phyloP scores from a whole-genome alignment of 441 rosid species.

The Erysimum cheiri region DNA sequence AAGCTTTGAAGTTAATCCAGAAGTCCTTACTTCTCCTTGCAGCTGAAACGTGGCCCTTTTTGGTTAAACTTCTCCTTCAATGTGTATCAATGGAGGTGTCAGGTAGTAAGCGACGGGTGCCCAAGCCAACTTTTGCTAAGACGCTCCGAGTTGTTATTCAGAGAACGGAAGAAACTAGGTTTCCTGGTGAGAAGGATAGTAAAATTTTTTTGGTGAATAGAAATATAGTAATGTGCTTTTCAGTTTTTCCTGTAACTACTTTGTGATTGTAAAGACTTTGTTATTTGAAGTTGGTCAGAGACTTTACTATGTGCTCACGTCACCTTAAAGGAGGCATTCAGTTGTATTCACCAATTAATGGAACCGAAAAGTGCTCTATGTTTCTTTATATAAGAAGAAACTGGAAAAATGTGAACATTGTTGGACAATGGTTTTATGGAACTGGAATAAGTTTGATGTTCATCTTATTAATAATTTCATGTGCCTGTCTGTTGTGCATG shows the following conservation, averaged over 20 bases:
- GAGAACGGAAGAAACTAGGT: conserved; percentile 71
- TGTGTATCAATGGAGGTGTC: conserved; percentile 82
- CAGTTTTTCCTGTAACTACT: background rate
- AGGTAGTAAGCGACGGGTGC: conserved; percentile 68
- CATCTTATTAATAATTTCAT: conserved; percentile 24
- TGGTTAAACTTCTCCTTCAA: conserved; percentile 66
- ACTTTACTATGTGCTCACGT: conserved; percentile 4
- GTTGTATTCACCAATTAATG: background rate
- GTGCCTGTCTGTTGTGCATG: conserved; percentile 27
- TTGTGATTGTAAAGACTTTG: conserved; percentile 61
- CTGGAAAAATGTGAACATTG: conserved; percentile 22
- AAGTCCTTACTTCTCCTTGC: conserved; percentile 46
- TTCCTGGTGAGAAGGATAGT: conserved; percentile 63
- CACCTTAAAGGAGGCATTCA: background rate
- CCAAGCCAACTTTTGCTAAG: conserved; percentile 73
- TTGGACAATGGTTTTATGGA: conserved; percentile 17
- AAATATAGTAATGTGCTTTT: conserved; percentile 21
- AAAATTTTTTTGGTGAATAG: conserved; percentile 13
- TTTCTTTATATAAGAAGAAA: conserved; percentile 25
- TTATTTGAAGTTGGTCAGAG: conserved; percentile 67
- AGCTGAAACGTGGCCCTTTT: conserved; percentile 97
- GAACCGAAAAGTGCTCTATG: conserved; percentile 19
- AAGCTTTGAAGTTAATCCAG: conserved; percentile 32
- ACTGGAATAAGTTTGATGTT: conserved; percentile 22
- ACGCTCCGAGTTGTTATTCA: conserved; percentile 74